A percentile compares a stretch with the other conserved stretches of the same genome.
phyloP scores from a whole-genome alignment of 179 eudicot genomes.

The Dionaea muscipula region DNA sequence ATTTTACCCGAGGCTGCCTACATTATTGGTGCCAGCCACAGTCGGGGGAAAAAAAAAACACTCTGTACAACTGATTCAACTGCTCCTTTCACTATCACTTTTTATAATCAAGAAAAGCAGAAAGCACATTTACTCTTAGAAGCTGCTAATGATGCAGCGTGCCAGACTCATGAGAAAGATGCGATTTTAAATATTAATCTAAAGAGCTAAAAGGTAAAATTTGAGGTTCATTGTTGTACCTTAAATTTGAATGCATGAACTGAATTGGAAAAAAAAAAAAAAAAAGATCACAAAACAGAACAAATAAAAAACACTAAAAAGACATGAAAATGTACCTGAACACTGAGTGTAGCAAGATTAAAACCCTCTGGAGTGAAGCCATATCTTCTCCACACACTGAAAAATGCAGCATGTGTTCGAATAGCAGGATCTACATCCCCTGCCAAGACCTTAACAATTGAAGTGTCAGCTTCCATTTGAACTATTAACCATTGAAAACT shows the following conservation, averaged over 20 bases:
- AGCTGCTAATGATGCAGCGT: not conserved
- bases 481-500: constrained; percentile 5
- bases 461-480: constrained; percentile 23
- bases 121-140: not conserved
- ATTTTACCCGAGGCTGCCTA: no score
- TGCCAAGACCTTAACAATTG: constrained; percentile 62
- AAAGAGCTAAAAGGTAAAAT: no score
- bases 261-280: no score
- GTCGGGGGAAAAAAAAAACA: no score
- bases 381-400: constrained; percentile 85
- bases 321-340: constrained; percentile 48
- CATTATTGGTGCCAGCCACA: no score
- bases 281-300: not conserved
- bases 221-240: no score
- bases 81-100: no score
- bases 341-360: constrained; percentile 79
- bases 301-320: no score
- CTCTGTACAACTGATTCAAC: no score
- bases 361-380: constrained; percentile 99
- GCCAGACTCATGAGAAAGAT: not conserved
- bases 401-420: constrained; percentile 92
- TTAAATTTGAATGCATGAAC: no score
- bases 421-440: constrained; percentile 97
- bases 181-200: no score
- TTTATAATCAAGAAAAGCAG: not conserved